Evolutionary conservation across 2,329 filamentous ascomycete genomes (phyloP), one percentile per base, ranked within the genome.

Genomic region (Aureobasidium vineae): DNA sequence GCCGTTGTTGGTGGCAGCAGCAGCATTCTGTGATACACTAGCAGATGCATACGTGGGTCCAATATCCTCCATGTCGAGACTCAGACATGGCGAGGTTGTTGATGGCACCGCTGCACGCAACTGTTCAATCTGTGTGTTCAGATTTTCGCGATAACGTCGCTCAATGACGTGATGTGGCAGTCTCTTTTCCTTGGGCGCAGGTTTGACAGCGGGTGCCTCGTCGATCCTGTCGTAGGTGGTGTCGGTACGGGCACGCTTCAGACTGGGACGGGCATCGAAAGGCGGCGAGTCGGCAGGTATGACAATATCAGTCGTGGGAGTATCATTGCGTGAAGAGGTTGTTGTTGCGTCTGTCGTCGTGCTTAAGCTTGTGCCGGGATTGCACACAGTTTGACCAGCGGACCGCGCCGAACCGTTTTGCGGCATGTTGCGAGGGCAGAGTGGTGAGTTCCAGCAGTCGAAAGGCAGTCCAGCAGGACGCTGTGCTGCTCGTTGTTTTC

Each of bases 91-190:
- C 66, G 71, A 71, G 38, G 71, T 77, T 74, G 69, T 79, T 76
- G 3, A 79, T 71, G 8, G 76, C 73, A 3, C 77, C 76, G 0
- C 79, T 74, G 19, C 59, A 78, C 76, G 75, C 8, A 81, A 73
- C 0, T 77, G 77, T 19, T 81, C 79, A 53, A 81, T 76, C 65
- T 80, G 79, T 1, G 77, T 78, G 72, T 81, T 81, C 43, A 81
- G 74, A 2, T 78, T 80, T 60, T 81, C 78, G 61, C 79, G 79
- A 70, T 81, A 81, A 66, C 80, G 78, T 52, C 78, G 76, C 69
- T 81, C 79, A 65, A 81, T 78, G 67, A 80, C 77, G 63, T 80
- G 80, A 71, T 81, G 79, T 0, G 66, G 66, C 31, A 67, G 50
- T 33, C 60, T 41, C 50, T 65, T 64, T 11, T 63, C 57, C 36